phyloP scores from a whole-genome alignment of 306 rosid genomes.

The Gastrolobium villosum region DNA sequence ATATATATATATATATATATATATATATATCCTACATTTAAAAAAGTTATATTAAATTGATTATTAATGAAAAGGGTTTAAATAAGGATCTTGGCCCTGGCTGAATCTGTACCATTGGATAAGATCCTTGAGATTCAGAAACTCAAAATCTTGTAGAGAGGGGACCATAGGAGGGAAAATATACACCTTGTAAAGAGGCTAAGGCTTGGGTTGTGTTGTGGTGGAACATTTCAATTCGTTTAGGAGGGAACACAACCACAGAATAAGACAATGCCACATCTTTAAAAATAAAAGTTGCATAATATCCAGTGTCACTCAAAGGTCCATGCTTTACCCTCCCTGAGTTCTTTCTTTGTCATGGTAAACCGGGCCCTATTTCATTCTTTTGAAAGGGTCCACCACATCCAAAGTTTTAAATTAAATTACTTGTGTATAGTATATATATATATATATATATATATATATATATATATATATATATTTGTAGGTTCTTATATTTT shows the following conservation, averaged over 20 bases:
- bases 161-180: slow-evolving; percentile 56
- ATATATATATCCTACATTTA: neutral
- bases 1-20: too few species aligned
- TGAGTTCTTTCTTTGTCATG: slow-evolving; percentile 1
- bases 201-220: slow-evolving; percentile 39
- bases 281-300: slow-evolving; percentile 5
- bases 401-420: slow-evolving; percentile 24
- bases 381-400: slow-evolving; percentile 21
- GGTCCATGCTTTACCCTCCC: neutral
- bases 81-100: slow-evolving; percentile 15
- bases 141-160: slow-evolving; percentile 36
- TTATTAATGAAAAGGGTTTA: neutral
- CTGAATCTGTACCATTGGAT: slow-evolving; percentile 48
- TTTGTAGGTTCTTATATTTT: too few species aligned
- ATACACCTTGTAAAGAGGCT: slow-evolving; percentile 41
- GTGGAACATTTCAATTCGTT: slow-evolving; percentile 53
- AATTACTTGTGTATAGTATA: too few species aligned
- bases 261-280: slow-evolving; percentile 37
- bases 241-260: slow-evolving; percentile 50
- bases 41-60: slow-evolving; percentile 3
- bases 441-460: too few species aligned
- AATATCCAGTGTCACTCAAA: slow-evolving; percentile 13
- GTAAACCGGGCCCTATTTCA: neutral
- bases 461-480: too few species aligned
- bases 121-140: slow-evolving; percentile 55